Evolutionary conservation across 2,329 filamentous ascomycete species (phyloP).

Genomic region (Fusarium neocosmosporiellum): DNA sequence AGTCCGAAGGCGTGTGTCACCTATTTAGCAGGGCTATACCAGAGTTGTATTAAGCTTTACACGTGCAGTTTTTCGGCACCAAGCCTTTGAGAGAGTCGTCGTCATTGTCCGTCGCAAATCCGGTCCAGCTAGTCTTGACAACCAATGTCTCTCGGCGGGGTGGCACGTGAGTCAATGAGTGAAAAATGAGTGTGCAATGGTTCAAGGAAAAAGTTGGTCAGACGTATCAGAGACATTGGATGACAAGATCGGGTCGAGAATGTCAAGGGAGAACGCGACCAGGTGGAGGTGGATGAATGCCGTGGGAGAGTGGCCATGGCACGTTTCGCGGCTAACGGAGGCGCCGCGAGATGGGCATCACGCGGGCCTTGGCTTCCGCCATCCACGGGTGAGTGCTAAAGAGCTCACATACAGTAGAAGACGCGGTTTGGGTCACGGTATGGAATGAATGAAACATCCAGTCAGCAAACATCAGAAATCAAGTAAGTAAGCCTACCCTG

Average conservation of each 20-base stretch:
- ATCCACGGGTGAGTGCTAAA: not conserved
- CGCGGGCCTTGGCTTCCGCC: not conserved
- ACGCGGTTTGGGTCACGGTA: not conserved
- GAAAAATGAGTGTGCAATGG: not conserved
- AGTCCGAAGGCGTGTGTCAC: conserved; percentile 10
- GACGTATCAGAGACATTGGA: not conserved
- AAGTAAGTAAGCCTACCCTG: conserved; percentile 13
- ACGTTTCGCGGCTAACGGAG: conserved; percentile 1
- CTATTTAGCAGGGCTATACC: conserved; percentile 9
- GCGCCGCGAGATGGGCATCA: not conserved
- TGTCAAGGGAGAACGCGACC: not conserved
- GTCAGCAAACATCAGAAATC: not conserved
- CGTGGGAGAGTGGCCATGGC: not conserved
- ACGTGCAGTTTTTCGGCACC: conserved; percentile 7
- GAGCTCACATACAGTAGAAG: not conserved
- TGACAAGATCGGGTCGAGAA: not conserved
- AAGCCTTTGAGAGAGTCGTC: not conserved
- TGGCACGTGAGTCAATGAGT: conserved; percentile 6
- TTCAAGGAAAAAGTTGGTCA: not conserved
- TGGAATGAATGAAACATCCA: not conserved
- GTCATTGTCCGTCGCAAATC: not conserved
- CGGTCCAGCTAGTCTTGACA: not conserved
- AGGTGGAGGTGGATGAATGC: not conserved
- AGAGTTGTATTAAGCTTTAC: not conserved
- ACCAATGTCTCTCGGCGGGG: not conserved